Percentiles rank a stretch among this genome's conserved stretches.
Evolutionary conservation across 352 stramenopile genomes (phyloP).

Genomic region (Pythium rishiriense): DNA sequence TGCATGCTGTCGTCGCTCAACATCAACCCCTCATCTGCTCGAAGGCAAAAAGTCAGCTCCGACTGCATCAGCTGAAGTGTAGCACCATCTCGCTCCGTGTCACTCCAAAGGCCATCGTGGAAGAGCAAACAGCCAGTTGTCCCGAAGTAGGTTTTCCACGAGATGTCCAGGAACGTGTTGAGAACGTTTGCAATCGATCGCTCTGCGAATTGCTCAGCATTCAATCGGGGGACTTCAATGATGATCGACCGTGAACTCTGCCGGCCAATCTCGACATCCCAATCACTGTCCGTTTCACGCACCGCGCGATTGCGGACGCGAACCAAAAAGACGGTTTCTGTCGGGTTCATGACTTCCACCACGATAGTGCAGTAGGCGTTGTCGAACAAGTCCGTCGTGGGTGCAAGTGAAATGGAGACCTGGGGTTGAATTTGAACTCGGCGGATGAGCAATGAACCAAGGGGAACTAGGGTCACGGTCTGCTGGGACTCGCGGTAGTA

Average conservation of each 20-base stretch:
- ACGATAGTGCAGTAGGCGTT: constrained; percentile 49
- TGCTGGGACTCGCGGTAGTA: constrained; percentile 65
- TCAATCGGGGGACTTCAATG: constrained; percentile 20
- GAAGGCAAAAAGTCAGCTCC: constrained; percentile 5
- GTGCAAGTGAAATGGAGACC: constrained; percentile 1
- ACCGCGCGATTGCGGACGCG: constrained; percentile 22
- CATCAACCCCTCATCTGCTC: constrained; percentile 1
- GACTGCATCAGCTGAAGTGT: constrained; percentile 10
- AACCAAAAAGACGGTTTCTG: constrained; percentile 67
- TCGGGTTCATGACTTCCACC: constrained; percentile 66
- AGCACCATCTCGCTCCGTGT: not conserved
- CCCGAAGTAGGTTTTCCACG: constrained; percentile 33
- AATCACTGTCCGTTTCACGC: not conserved
- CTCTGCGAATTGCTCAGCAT: not conserved
- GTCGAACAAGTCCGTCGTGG: constrained; percentile 25
- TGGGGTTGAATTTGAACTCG: constrained; percentile 38
- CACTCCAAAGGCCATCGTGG: constrained; percentile 22
- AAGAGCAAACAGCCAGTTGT: constrained; percentile 22
- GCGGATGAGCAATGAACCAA: constrained; percentile 53
- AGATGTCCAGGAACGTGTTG: constrained; percentile 13
- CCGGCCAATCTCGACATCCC: constrained; percentile 32
- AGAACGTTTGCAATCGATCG: constrained; percentile 9
- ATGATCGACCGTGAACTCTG: constrained; percentile 23
- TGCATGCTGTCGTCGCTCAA: not conserved
- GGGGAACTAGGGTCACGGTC: constrained; percentile 40